Base-by-base conservation (phyloP, 1,284 basidiomycete species). In the Ustilago tritici region DNA sequence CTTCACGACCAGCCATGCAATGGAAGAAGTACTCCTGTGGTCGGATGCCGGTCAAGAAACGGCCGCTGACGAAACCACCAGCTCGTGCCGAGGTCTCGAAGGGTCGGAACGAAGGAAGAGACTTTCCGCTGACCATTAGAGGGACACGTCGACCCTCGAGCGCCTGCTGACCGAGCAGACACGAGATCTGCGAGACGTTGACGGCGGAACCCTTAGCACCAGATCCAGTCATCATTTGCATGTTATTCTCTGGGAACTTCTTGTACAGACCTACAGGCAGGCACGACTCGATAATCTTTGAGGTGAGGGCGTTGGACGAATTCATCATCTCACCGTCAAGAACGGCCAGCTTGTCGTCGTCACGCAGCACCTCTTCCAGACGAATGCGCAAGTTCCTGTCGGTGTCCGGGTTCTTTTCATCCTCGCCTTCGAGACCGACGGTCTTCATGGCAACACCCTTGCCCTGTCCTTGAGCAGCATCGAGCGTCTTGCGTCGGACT, bases 21-120 rank as follows among this genome's bases (percentile, higher is more conserved):
- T 99, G 97, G 90, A 99, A 99, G 89, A 98, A 99, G 88, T 98
- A 99, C 87, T 99, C 97, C 86, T 99, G 97, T 0, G 97, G 97
- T 76, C 93, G 94, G 86, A 99, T 92, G 70, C 97, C 97, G 19
- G 97, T 99, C 89, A 99, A 90, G 91, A 99, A 99, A 59, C 97
- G 94, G 87, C 95, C 97, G n/a, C 94, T 95, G 57, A 99, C 94
- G 87, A 97, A 99, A n/a, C 97, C 97, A 87, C 97, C 97, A 17
- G 97, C 96, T 73, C 98, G 93, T 1, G 96, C 95, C 65, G 92
- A 93, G 5, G 97, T 99, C 87, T 99, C 97, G 87, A 98, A 98
- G 0, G 96, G 89, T 85, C 93, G 93, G 91, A 99, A 99, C 5
- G 95, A 95, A 2, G 97, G 96, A 15, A 99, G 89, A 0, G 97